Evolutionary conservation across 192 early-diverging fungal species (phyloP), one percentile per base, ranked within the genome.

Genomic region (Phlyctochytrium arcticum): DNA sequence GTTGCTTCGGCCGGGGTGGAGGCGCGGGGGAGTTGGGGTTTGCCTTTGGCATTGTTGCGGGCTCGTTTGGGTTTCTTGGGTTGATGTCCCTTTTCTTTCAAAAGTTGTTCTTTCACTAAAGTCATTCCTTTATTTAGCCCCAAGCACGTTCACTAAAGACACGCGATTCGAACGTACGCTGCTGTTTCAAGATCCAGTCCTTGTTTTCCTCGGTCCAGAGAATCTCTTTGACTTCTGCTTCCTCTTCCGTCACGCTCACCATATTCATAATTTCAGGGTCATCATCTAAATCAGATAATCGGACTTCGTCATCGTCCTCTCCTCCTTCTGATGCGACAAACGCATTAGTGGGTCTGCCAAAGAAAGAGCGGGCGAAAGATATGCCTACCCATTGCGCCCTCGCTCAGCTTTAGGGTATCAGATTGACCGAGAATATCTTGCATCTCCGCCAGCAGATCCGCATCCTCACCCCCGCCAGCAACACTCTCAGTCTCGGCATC

Each of bases 151-250:
- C 8, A 42, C 9, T 42, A 8, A 42, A 42, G 8, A 42, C 8
- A 42, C 37, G n/a, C n/a, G 37, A 42, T n/a, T 0, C 2, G 21
- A 36, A 59, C 67, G 75, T 72, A 39, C 77, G 62, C 60, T 77
- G 75, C n/a, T 76, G 78, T 57, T 80, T 82, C 48, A 82, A 80
- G 31, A 95, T 74, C 74, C 87, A 96, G 35, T 94, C 92, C 50
- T 86, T 85, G 76, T 98, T 95, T 33, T 89, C 83, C 35, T 83
- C 83, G 59, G 85, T 91, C 96, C 96, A 98, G 24, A 95, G 76
- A 51, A 79, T 72, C 0, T 87, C 89, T 68, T 95, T 96, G 36
- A 84, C 62, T 54, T 80, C 80, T 15, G 90, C 84, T 62, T 98
- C 96, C 1, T 88, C 85, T 2, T 87, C 84, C 12, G 78, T 85